phyloP scores from a whole-genome alignment of 106 monocot genomes.

The Triglochin maritima region DNA sequence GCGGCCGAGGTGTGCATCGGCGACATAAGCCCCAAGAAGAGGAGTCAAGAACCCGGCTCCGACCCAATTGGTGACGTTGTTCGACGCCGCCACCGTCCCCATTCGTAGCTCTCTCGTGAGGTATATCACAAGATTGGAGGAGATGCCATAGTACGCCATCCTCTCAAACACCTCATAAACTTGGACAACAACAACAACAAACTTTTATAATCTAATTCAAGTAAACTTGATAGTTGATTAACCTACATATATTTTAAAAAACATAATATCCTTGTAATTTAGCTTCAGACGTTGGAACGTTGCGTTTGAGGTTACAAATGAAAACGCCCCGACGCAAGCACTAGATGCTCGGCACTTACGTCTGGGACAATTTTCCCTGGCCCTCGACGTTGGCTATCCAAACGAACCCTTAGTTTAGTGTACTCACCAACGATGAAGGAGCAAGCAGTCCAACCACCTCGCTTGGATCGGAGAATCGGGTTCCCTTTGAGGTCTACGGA shows the following conservation, averaged over 20 bases:
- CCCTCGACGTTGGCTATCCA: too few species aligned
- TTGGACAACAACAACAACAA: not conserved
- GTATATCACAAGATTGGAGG: conserved; percentile 14
- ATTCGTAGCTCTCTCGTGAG: conserved; percentile 6
- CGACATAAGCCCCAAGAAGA: conserved; percentile 10
- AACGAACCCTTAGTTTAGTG: not conserved
- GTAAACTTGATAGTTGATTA: not conserved
- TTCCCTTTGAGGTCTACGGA: conserved; percentile 37
- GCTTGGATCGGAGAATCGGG: conserved; percentile 29
- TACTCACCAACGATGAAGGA: conserved; percentile 40
- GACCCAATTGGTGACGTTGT: conserved; percentile 14
- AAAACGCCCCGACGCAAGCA: too few species aligned
- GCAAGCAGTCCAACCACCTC: conserved; percentile 51
- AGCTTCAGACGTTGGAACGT: not conserved
- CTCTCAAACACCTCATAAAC: conserved; percentile 18
- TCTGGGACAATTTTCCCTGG: too few species aligned
- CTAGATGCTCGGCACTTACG: too few species aligned
- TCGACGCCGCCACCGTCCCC: conserved; percentile 5
- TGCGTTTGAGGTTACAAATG: not conserved
- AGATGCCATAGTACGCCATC: conserved; percentile 12
- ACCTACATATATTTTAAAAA: not conserved
- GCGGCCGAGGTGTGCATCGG: conserved; percentile 15
- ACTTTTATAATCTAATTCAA: not conserved
- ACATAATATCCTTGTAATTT: not conserved
- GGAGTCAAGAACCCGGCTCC: conserved; percentile 6